Conservation (phyloP, 495 filamentous ascomycete genomes). For the Talaromyces thailandensis region DNA sequence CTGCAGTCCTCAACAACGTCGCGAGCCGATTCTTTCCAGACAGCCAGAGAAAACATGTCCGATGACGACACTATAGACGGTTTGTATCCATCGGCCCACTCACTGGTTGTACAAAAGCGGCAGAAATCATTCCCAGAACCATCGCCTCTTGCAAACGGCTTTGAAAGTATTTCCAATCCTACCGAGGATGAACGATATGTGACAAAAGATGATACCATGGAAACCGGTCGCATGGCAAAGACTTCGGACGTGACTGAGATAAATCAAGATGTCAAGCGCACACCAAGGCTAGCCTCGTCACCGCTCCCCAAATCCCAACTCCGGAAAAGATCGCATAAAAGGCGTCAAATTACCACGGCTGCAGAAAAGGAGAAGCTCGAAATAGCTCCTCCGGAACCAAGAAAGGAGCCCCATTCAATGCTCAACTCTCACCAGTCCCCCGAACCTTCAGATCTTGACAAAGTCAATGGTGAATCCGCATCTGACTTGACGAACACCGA, state of each 20-base stretch:
- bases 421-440: background rate
- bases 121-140: conserved; percentile 17
- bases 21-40: conserved; percentile 64
- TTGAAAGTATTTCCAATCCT: background rate
- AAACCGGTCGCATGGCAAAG: conserved; percentile 1
- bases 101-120: conserved; percentile 16
- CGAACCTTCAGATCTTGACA: conserved; percentile 15
- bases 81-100: conserved; percentile 30
- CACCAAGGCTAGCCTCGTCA: background rate
- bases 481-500: conserved; percentile 30
- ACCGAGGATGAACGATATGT: background rate
- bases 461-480: conserved; percentile 29
- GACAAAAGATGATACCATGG: background rate
- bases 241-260: background rate
- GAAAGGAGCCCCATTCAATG: background rate
- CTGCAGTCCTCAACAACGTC: conserved; percentile 34
- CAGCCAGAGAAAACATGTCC: conserved; percentile 55
- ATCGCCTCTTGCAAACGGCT: conserved; percentile 5
- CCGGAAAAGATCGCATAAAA: background rate
- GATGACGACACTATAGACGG: conserved; percentile 55
- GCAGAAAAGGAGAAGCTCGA: background rate
- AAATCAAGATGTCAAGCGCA: background rate
- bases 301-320: conserved; percentile 5
- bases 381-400: background rate
- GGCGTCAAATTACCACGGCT: background rate